Percentiles rank a stretch among this genome's conserved stretches.
Evolutionary conservation across 768 basidiomycete species (phyloP).

Genomic region (Jaapia argillacea): DNA sequence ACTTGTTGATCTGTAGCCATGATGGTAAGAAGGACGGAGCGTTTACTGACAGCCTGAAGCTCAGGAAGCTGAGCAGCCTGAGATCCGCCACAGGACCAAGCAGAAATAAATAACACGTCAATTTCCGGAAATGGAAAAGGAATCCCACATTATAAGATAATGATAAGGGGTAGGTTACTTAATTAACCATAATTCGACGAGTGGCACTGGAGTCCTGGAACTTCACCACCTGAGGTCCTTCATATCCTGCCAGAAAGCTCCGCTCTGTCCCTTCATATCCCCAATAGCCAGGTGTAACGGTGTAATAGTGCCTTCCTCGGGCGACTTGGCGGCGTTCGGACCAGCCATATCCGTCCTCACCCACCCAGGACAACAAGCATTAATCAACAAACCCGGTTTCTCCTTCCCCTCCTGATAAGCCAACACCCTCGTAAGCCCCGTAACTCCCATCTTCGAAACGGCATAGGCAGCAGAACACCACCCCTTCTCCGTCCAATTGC

Average conservation of each 20-base stretch:
- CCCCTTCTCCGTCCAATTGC: neutral
- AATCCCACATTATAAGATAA: no score
- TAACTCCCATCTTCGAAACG: neutral
- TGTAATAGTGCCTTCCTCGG: neutral
- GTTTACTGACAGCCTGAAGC: no score
- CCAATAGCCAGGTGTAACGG: neutral
- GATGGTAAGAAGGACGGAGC: no score
- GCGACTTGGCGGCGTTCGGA: neutral
- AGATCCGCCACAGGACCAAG: no score
- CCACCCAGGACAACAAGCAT: neutral
- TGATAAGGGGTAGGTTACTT: no score
- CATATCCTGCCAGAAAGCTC: neutral
- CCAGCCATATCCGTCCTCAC: neutral
- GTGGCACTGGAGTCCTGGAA: no score
- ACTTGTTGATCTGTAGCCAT: conserved; percentile 49
- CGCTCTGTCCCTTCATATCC: neutral
- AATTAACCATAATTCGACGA: no score
- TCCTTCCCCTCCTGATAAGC: neutral
- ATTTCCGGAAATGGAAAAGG: no score
- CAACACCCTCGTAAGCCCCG: neutral
- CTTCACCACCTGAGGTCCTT: neutral
- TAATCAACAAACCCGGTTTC: neutral
- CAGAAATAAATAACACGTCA: no score
- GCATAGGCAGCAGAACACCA: neutral
- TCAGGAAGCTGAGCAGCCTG: no score